Conservation (phyloP, 257 asterid genomes). For the Thymus mandschuricus region DNA sequence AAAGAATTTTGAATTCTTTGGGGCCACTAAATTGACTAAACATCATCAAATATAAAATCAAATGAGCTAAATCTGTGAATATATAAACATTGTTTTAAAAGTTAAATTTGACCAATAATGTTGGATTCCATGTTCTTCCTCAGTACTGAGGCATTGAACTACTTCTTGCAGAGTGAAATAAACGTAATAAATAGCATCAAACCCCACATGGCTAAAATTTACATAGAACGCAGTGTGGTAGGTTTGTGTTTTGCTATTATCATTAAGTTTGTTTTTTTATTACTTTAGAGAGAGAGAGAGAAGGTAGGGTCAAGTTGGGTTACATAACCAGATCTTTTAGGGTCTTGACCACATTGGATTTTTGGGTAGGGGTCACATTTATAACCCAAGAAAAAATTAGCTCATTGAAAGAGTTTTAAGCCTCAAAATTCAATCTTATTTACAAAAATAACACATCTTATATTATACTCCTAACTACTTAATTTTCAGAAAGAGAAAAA, state of each 20-base stretch:
- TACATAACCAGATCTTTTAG: conserved; percentile 20
- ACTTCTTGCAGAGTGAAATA: conserved; percentile 50
- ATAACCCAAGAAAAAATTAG: conserved; percentile 9
- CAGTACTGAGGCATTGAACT: conserved; percentile 30
- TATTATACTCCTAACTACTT: no score
- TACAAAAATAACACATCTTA: neutral
- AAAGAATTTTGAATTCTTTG: conserved; percentile 29
- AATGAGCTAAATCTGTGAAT: neutral
- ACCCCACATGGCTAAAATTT: conserved; percentile 36
- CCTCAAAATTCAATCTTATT: conserved; percentile 1
- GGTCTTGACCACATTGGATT: conserved; percentile 29
- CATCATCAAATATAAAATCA: conserved; percentile 18
- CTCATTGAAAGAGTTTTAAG: conserved; percentile 20
- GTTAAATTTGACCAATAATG: conserved; percentile 12
- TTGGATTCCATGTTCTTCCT: conserved; percentile 10
- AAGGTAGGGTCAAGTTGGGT: conserved; percentile 17
- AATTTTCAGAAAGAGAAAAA: neutral
- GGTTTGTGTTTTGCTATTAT: conserved; percentile 1
- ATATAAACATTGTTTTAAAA: neutral
- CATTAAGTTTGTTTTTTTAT: neutral
- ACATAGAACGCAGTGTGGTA: conserved; percentile 25
- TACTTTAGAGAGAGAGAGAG: neutral
- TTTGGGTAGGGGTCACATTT: conserved; percentile 37
- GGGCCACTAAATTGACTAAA: conserved; percentile 37
- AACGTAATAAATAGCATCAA: conserved; percentile 39